Evolutionary conservation across 1,139 yeast genomes (phyloP).

Genomic region (Suhomyces bolitotheri): DNA sequence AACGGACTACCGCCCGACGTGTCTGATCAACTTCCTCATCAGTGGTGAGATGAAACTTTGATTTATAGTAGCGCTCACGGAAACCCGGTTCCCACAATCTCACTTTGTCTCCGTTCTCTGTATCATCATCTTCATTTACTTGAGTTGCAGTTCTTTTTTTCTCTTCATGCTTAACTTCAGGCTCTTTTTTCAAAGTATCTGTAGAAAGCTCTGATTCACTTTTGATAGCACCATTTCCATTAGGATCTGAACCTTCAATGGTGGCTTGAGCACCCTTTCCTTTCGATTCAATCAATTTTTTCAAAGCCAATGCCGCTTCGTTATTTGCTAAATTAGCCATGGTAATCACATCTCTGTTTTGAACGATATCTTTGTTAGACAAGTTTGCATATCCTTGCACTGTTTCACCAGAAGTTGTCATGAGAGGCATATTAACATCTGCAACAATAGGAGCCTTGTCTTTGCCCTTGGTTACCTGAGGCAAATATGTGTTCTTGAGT

Average conservation of each 20-base stretch:
- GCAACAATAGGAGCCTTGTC: slow-evolving; percentile 78
- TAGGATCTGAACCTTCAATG: slow-evolving; percentile 23
- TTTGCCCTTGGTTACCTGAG: slow-evolving; percentile 56
- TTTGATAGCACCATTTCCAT: slow-evolving; percentile 11
- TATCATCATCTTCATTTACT: slow-evolving; percentile 8
- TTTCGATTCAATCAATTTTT: slow-evolving; percentile 42
- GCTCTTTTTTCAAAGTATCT: background rate
- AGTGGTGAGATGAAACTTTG: slow-evolving; percentile 63
- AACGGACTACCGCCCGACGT: slow-evolving; percentile 61
- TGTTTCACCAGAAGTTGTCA: slow-evolving; percentile 66
- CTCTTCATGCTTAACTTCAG: background rate
- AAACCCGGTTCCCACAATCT: slow-evolving; percentile 88
- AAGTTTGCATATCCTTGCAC: slow-evolving; percentile 66
- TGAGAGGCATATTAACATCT: slow-evolving; percentile 72
- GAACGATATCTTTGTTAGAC: slow-evolving; percentile 71
- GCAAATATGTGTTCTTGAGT: slow-evolving; percentile 34
- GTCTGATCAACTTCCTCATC: slow-evolving; percentile 57
- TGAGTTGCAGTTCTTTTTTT: slow-evolving; percentile 3
- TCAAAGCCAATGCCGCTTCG: slow-evolving; percentile 67
- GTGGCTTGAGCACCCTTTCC: slow-evolving; percentile 29
- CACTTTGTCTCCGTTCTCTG: slow-evolving; percentile 51
- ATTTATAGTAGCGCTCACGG: slow-evolving; percentile 73
- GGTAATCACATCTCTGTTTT: slow-evolving; percentile 64
- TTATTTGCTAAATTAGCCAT: slow-evolving; percentile 75
- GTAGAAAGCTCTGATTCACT: slow-evolving; percentile 1